phyloP scores from a whole-genome alignment of 495 filamentous ascomycete species.

The Podospora anserina region DNA sequence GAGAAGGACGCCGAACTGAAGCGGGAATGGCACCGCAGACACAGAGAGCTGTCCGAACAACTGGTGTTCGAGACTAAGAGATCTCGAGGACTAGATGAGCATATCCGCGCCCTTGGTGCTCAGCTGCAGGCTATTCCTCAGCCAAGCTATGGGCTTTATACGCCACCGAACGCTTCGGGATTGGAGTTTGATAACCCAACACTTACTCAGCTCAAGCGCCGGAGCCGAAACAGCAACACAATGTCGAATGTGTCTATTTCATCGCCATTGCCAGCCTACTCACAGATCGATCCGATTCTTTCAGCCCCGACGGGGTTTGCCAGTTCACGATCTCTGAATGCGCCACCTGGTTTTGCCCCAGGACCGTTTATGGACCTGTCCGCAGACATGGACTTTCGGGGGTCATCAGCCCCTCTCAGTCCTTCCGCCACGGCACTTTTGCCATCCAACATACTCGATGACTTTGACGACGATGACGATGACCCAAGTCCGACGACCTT shows the following conservation, averaged over 20 bases:
- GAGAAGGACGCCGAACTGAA: constrained; percentile 43
- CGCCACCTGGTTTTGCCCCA: constrained; percentile 48
- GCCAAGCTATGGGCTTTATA: constrained; percentile 36
- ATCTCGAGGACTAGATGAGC: constrained; percentile 38
- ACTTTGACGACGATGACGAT: constrained; percentile 71
- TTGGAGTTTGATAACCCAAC: constrained; percentile 48
- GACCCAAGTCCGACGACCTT: constrained; percentile 41
- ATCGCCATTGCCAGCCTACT: constrained; percentile 39
- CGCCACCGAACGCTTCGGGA: constrained; percentile 45
- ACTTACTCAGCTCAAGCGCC: constrained; percentile 49
- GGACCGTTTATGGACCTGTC: constrained; percentile 51
- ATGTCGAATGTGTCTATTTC: constrained; percentile 46
- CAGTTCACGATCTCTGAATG: constrained; percentile 38
- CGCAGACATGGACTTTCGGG: constrained; percentile 27
- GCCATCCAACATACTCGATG: constrained; percentile 71
- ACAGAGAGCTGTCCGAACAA: constrained; percentile 44
- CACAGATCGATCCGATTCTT: constrained; percentile 38
- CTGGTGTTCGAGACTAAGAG: constrained; percentile 37
- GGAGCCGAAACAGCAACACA: constrained; percentile 56
- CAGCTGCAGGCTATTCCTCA: constrained; percentile 39
- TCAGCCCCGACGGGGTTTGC: constrained; percentile 36
- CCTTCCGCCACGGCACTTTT: constrained; percentile 74
- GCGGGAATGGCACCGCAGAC: constrained; percentile 45
- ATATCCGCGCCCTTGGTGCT: constrained; percentile 32
- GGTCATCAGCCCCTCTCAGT: constrained; percentile 67